phyloP scores from a whole-genome alignment of 2,329 filamentous ascomycete species.

The Aspergillus terreus region DNA sequence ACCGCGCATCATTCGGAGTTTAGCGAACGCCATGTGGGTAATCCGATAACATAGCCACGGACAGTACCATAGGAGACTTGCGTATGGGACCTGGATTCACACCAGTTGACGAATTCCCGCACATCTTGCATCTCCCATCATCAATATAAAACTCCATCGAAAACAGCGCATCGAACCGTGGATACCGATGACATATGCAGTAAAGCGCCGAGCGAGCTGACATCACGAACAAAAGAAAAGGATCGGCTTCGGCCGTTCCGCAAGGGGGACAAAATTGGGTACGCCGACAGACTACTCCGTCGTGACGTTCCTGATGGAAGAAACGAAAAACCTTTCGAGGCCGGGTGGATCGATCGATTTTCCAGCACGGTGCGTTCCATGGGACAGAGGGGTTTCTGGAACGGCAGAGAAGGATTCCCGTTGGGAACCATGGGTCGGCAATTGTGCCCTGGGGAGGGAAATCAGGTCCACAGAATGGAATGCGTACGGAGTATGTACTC shows the following conservation, averaged over 20 bases:
- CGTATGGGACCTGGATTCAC: neutral
- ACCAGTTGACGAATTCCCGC: no score
- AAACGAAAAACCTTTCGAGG: neutral
- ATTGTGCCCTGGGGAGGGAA: neutral
- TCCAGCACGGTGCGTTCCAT: conserved; percentile 8
- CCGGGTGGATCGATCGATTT: conserved; percentile 12
- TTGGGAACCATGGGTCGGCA: conserved; percentile 14
- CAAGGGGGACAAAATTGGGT: neutral
- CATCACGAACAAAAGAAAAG: neutral
- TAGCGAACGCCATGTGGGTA: neutral
- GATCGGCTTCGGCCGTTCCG: conserved; percentile 6
- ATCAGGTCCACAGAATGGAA: no score
- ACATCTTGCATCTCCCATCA: neutral
- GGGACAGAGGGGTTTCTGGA: conserved; percentile 10
- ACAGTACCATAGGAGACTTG: neutral
- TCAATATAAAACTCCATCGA: conserved; percentile 1
- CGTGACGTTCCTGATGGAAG: neutral
- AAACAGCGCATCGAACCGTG: neutral
- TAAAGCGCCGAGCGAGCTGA: conserved; percentile 4
- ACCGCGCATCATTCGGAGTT: neutral
- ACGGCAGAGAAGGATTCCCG: conserved; percentile 8
- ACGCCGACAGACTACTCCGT: neutral
- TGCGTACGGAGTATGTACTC: no score
- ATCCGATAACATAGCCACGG: neutral
- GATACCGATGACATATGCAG: conserved; percentile 1